Evolutionary conservation across 208 protist species (phyloP), one percentile per base, ranked within the genome.

Genomic region (Trypanosoma caninum): DNA sequence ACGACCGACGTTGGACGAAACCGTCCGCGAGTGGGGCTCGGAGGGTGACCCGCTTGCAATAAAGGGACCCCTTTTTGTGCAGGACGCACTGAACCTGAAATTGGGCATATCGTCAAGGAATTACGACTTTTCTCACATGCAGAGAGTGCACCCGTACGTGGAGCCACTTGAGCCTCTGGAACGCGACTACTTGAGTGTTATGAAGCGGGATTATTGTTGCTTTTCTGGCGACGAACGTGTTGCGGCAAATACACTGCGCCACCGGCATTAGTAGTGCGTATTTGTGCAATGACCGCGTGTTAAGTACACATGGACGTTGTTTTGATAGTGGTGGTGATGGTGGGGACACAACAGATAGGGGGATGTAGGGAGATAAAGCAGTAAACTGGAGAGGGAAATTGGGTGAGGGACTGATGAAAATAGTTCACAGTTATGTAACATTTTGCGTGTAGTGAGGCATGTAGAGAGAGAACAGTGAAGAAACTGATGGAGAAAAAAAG

Each of bases 81-180:
- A 70, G 44, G 80, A 89, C 31, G 85, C 82, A n/a, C 65, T 91
- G 27, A 80, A 86, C 59, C 52, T 35, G 7, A 25, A 64, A 3
- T 64, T 93, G 0, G 89, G 84, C 8, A 28, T 75, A 2, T 84
- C 81, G 8, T 74, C 72, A 38, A 78, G 76, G 66, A 60, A 65
- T 25, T 95, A 93, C 66, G 87, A 93, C 76, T 84, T 81, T 53
- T 64, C 70, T 14, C 84, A 93, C 60, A 88, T 91, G 79, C 57
- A 89, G 68, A 83, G 89, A 13, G 67, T 76, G 22, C 78, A 84
- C 35, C 83, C 82, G 10, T 74, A 80, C 28, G 69, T 80, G 28
- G 78, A 80, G 30, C 79, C 84, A 37, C 72, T 95, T 52, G 74
- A 81, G 9, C 84, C 84, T 13, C 74, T 95, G n/a, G 58, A 82